Evolutionary conservation across 2,329 filamentous ascomycete genomes (phyloP), one percentile per base, ranked within the genome.

Genomic region (Clarireedia homoeocarpa): DNA sequence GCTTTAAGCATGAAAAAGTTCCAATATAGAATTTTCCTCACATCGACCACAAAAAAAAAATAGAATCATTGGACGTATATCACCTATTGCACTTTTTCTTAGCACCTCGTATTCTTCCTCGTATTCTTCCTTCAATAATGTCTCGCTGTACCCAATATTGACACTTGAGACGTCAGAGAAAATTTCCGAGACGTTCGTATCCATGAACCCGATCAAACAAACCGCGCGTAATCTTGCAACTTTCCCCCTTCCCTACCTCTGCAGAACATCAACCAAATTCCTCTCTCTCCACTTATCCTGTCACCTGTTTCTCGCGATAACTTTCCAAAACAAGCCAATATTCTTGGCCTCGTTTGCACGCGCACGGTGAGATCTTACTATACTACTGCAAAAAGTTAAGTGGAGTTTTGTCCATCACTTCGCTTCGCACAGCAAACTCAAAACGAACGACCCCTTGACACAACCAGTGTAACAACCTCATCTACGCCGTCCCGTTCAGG

Each of bases 1-100:
- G 70, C 5, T 86, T 78, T 70, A 77, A 81, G 71, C 83, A 86
- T 66, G 77, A 85, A 70, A 75, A 68, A 57, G 42, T 69, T 46
- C 55, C 56, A n/a, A 60, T 69, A 44, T 59, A 59, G 34, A 26
- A 26, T 47, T 51, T 34, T 34, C 6, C 44, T 47, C 15, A 17
- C 36, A 50, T 47, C 34, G 48, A 27, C 15, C 34, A 20, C 27
- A 48, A 26, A 2, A 7, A 12, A 24, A 20, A 20, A 50, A 23
- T 20, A 50, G 39, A 15, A 50, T 30, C 24, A 38, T 49, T 27
- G 20, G 15, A 38, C 15, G 20, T 9, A 26, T 26, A 23, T 42
- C n/a, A 20, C 6, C 26, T 23, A 45, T 36, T 39, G 15, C 48
- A 24, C 34, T 27, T 20, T 10, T 51, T 44, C 53, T 51, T 55